phyloP scores from a whole-genome alignment of 306 rosid genomes.

The Trifolium subterraneum region DNA sequence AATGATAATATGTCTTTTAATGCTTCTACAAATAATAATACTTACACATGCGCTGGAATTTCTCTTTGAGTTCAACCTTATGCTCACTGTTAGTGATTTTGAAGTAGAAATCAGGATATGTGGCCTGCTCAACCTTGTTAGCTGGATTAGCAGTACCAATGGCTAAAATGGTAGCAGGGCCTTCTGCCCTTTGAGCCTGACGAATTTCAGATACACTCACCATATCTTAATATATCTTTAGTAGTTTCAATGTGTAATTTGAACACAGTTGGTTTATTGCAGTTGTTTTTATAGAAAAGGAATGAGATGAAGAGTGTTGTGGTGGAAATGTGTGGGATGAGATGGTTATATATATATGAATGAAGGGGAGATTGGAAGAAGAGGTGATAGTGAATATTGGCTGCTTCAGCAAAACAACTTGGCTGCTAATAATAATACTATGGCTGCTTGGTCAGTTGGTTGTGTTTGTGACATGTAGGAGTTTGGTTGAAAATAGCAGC shows the following conservation, averaged over 20 bases:
- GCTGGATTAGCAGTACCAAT: conserved; percentile 61
- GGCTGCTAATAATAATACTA: no score
- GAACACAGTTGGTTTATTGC: no score
- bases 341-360: background rate
- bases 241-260: background rate
- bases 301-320: background rate
- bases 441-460: no score
- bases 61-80: background rate
- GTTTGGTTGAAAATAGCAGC: no score
- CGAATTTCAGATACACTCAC: conserved; percentile 63
- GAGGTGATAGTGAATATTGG: no score
- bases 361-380: background rate
- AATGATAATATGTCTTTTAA: no score
- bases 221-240: conserved; percentile 36
- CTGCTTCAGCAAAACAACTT: no score
- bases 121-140: background rate
- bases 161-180: conserved; percentile 62
- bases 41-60: background rate
- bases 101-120: background rate
- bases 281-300: background rate
- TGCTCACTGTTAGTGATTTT: background rate
- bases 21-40: no score
- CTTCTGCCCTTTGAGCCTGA: conserved; percentile 64
- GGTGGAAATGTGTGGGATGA: background rate
- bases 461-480: no score